Percentiles rank a stretch among this genome's conserved stretches.
Conservation (phyloP, 768 basidiomycete species). For the Amanita exitialis region DNA sequence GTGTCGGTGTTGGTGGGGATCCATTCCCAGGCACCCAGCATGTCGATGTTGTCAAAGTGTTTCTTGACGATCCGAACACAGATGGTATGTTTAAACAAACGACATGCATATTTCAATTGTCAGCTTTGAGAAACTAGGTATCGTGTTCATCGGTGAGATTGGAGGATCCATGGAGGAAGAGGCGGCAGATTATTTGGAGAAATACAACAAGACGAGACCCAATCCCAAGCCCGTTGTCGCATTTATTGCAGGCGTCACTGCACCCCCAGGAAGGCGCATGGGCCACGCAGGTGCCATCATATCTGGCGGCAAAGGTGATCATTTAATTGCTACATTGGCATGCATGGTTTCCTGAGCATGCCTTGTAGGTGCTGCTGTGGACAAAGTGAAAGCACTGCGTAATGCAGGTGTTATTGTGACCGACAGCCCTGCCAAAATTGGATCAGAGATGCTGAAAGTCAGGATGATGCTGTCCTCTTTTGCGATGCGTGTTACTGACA, state of each 20-base stretch:
- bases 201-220: conserved; percentile 80
- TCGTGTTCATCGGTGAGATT: conserved; percentile 98
- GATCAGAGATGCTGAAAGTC: conserved; percentile 81
- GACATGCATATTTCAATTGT: not conserved
- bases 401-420: conserved; percentile 91
- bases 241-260: conserved; percentile 97
- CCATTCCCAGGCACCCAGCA: conserved; percentile 96
- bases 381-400: conserved; percentile 89
- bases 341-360: not conserved
- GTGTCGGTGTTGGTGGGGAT: conserved; percentile 96
- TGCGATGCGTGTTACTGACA: not conserved
- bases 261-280: conserved; percentile 97
- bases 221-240: conserved; percentile 94
- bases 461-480: conserved; percentile 10
- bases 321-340: not conserved
- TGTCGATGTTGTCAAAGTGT: conserved; percentile 90
- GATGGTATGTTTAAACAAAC: conserved; percentile 46
- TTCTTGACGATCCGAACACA: conserved; percentile 90
- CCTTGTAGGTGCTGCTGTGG: conserved; percentile 66
- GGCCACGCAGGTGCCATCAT: conserved; percentile 98
- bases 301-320: conserved; percentile 86
- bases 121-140: conserved; percentile 40
- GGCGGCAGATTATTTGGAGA: conserved; percentile 91
- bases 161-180: conserved; percentile 99
- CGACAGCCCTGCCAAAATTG: conserved; percentile 93